These are phyloP conservation scores for Scalesia atractyloides DNA, from an alignment of 129 eudicot genomes.

Conservation along the genomic window DNA sequence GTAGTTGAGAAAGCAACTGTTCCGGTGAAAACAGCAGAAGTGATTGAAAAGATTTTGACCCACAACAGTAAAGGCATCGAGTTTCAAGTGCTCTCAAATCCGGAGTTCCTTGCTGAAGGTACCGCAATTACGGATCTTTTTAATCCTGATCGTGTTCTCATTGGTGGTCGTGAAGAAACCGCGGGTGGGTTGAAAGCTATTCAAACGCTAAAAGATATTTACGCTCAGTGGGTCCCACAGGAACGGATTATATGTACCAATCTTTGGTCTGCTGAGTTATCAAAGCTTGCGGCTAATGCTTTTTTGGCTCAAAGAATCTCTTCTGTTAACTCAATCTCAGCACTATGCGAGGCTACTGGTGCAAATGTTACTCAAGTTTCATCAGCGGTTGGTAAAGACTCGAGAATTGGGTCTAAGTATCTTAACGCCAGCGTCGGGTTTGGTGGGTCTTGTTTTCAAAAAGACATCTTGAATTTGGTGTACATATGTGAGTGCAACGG, in stretches of 20 bases:
- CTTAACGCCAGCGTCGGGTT: slow-evolving; percentile 66
- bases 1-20: slow-evolving; percentile 52
- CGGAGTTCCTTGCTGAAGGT: slow-evolving; percentile 68
- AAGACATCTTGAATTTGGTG: slow-evolving; percentile 63
- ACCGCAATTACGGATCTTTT: slow-evolving; percentile 58
- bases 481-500: slow-evolving; percentile 69
- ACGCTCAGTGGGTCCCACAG: slow-evolving; percentile 67
- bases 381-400: slow-evolving; percentile 59
- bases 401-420: slow-evolving; percentile 57
- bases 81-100: slow-evolving; percentile 63
- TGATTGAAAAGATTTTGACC: slow-evolving; percentile 58
- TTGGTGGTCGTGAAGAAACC: slow-evolving; percentile 70
- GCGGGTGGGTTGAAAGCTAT: slow-evolving; percentile 55
- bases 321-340: slow-evolving; percentile 68
- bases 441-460: slow-evolving; percentile 66
- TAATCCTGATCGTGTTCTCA: slow-evolving; percentile 63
- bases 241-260: slow-evolving; percentile 61
- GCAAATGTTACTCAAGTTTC: slow-evolving; percentile 60
- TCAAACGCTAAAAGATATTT: slow-evolving; percentile 44
- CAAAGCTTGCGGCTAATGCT: slow-evolving; percentile 73
- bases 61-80: slow-evolving; percentile 60
- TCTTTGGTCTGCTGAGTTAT: slow-evolving; percentile 71
- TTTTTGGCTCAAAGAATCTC: slow-evolving; percentile 67
- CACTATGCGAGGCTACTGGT: slow-evolving; percentile 67
- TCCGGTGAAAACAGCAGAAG: slow-evolving; percentile 74